Conservation (phyloP, 352 stramenopile species). For the Phytophthora brassicae region DNA sequence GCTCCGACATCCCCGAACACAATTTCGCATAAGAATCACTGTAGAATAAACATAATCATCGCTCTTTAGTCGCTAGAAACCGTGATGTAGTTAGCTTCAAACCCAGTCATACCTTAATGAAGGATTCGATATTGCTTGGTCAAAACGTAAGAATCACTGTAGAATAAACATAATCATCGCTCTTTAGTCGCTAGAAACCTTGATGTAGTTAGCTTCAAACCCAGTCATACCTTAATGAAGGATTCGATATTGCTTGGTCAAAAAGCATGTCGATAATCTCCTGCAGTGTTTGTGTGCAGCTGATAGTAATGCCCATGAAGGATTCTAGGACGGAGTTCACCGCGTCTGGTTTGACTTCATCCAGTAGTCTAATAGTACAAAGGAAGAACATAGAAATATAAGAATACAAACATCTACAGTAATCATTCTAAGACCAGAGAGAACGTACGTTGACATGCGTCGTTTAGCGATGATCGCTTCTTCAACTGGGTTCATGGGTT, state of each 20-base stretch:
- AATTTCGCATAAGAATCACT: slow-evolving; percentile 70
- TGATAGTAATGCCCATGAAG: slow-evolving; percentile 68
- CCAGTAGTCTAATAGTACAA: slow-evolving; percentile 45
- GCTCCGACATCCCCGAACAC: slow-evolving; percentile 61
- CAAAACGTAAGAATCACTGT: slow-evolving; percentile 66
- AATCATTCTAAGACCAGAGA: background rate
- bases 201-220: background rate
- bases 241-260: slow-evolving; percentile 69
- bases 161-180: background rate
- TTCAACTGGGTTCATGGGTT: slow-evolving; percentile 58
- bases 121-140: no score
- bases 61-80: background rate
- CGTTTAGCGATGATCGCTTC: slow-evolving; percentile 62
- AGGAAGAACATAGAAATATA: background rate
- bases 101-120: slow-evolving; percentile 40
- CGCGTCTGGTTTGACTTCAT: slow-evolving; percentile 49
- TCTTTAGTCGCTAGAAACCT: background rate
- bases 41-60: background rate
- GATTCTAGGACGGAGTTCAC: slow-evolving; percentile 45
- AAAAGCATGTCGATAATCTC: slow-evolving; percentile 70
- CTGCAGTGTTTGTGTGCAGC: slow-evolving; percentile 70
- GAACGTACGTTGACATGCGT: slow-evolving; percentile 51
- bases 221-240: slow-evolving; percentile 44
- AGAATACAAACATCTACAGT: background rate
- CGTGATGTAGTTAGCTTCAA: background rate